These are phyloP conservation scores for Fagopyrum homotropicum DNA, from an alignment of 148 eudicot species.

Conservation along the genomic window DNA sequence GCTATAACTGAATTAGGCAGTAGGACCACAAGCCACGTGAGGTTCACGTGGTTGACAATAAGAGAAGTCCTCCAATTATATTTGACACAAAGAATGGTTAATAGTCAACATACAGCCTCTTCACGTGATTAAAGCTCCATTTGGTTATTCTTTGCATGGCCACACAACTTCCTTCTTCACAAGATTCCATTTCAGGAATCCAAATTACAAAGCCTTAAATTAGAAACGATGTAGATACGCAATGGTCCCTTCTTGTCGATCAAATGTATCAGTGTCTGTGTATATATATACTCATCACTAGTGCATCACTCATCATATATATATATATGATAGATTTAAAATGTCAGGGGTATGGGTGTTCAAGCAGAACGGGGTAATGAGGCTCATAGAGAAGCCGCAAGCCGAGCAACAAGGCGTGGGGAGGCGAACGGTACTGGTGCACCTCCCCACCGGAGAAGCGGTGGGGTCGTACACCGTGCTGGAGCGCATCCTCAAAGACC, in stretches of 20 bases:
- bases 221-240: not conserved
- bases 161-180: not conserved
- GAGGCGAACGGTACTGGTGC: not conserved
- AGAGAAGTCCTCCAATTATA: not conserved
- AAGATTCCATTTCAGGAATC: not conserved
- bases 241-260: not conserved
- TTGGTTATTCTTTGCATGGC: not conserved
- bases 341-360: constrained; percentile 8
- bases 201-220: not conserved
- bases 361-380: not conserved
- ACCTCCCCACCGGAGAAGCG: not conserved
- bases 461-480: not conserved
- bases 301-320: no score
- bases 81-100: not conserved
- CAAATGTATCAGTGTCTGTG: not conserved
- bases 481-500: not conserved
- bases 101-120: not conserved
- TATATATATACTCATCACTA: not conserved
- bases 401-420: not conserved
- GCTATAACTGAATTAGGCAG: not conserved
- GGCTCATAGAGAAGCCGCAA: not conserved
- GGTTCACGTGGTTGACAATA: not conserved
- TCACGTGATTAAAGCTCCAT: not conserved
- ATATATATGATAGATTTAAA: not conserved
- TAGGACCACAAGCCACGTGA: no score